Conservation (phyloP, 495 filamentous ascomycete genomes). For the Rhypophila decipiens region DNA sequence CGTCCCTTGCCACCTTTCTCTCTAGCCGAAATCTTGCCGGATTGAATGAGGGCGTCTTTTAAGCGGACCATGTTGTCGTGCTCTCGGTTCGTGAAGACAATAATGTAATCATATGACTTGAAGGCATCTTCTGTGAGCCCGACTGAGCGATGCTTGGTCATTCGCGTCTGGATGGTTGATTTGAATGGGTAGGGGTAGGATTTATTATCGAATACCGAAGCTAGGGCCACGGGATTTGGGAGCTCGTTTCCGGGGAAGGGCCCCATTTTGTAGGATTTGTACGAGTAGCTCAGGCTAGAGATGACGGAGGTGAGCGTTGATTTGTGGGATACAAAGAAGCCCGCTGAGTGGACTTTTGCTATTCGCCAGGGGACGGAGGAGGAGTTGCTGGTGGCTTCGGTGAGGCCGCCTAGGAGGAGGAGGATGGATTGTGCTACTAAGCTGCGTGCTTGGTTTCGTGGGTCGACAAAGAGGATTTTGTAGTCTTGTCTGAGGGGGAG, state of each 20-base stretch:
- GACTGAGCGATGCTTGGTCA: background rate
- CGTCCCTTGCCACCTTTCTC: conserved; percentile 6
- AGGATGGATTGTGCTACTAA: conserved; percentile 16
- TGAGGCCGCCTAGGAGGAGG: conserved; percentile 12
- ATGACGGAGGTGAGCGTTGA: conserved; percentile 10
- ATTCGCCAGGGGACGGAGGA: conserved; percentile 13
- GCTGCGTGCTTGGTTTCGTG: conserved; percentile 15
- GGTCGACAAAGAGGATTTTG: conserved; percentile 21
- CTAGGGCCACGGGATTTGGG: background rate
- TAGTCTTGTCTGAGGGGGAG: conserved; percentile 2
- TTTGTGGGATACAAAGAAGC: conserved; percentile 17
- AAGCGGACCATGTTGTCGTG: conserved; percentile 20
- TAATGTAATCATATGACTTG: conserved; percentile 13
- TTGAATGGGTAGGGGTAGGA: conserved; percentile 16
- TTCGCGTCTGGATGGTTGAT: conserved; percentile 2
- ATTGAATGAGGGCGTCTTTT: conserved; percentile 9
- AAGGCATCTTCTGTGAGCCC: conserved; percentile 15
- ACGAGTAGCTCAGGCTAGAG: conserved; percentile 15
- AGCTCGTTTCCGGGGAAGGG: conserved; percentile 7
- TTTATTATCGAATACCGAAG: conserved; percentile 20
- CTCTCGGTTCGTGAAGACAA: conserved; percentile 20
- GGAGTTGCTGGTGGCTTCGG: background rate
- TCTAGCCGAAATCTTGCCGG: background rate
- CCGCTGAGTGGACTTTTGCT: conserved; percentile 11
- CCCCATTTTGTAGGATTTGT: conserved; percentile 4